phyloP scores from a whole-genome alignment of 805 yeast species.

The Clavispora santaluciae region DNA sequence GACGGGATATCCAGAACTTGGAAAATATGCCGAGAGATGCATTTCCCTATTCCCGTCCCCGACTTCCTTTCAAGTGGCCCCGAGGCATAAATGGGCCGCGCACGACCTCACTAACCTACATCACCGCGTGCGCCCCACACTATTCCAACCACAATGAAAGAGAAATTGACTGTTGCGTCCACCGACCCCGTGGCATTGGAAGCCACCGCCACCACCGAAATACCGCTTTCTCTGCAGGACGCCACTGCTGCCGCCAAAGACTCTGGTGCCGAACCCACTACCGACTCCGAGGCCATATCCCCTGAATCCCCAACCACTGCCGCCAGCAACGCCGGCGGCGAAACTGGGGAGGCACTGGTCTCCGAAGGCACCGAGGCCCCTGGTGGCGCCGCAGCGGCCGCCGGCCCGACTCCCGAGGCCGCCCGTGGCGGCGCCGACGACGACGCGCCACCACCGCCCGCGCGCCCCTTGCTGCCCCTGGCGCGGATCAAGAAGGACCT shows the following conservation, averaged over 20 bases:
- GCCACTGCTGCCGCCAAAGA: not conserved
- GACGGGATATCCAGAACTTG: too few species aligned
- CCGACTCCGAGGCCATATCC: not conserved
- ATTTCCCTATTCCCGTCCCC: too few species aligned
- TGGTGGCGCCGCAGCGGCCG: too few species aligned
- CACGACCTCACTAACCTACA: conserved; percentile 1
- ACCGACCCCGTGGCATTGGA: conserved; percentile 32
- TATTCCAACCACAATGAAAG: conserved; percentile 14
- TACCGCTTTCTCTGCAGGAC: not conserved
- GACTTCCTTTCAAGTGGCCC: too few species aligned
- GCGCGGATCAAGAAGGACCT: conserved; percentile 54
- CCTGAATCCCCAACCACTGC: not conserved
- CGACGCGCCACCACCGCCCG: conserved; percentile 34
- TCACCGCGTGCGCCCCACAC: too few species aligned
- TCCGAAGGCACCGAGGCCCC: too few species aligned
- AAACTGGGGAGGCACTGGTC: too few species aligned
- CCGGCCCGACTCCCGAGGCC: too few species aligned
- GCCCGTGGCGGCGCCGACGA: too few species aligned
- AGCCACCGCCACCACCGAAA: conserved; percentile 5
- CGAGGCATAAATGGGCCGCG: not conserved
- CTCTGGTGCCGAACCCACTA: not conserved
- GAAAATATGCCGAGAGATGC: too few species aligned
- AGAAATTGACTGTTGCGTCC: conserved; percentile 27
- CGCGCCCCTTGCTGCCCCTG: conserved; percentile 60
- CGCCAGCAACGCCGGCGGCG: conserved; percentile 3